Evolutionary conservation across 2,329 filamentous ascomycete species (phyloP).

Genomic region (Trichoderma sp.): DNA sequence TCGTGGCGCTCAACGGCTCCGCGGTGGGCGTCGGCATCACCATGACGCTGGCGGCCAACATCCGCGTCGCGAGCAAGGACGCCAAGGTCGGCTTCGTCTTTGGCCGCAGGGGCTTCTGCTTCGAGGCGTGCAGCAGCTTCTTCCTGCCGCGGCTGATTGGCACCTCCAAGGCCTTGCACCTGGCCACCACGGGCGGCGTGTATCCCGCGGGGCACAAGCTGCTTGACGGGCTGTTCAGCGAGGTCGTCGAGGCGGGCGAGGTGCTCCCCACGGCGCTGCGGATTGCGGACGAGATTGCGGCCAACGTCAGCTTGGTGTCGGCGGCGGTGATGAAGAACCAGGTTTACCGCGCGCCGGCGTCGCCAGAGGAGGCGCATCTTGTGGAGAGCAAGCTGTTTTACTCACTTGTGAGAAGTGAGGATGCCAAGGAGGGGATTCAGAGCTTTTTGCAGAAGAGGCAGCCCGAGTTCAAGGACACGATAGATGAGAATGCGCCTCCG

Average conservation of each 20-base stretch:
- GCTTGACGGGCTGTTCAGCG: constrained; percentile 66
- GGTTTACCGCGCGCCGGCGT: constrained; percentile 63
- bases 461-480: constrained; percentile 63
- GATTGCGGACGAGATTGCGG: constrained; percentile 67
- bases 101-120: constrained; percentile 67
- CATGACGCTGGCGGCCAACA: constrained; percentile 60
- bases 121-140: constrained; percentile 73
- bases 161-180: constrained; percentile 63
- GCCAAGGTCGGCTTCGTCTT: constrained; percentile 79
- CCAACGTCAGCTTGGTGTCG: constrained; percentile 67
- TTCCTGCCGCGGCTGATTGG: constrained; percentile 74
- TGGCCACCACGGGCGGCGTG: constrained; percentile 68
- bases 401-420: constrained; percentile 59
- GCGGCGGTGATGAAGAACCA: constrained; percentile 71
- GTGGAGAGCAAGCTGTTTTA: constrained; percentile 68
- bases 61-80: constrained; percentile 56
- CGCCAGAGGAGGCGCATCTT: constrained; percentile 70
- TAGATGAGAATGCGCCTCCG: constrained; percentile 62
- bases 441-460: constrained; percentile 72
- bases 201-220: constrained; percentile 57
- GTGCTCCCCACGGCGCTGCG: constrained; percentile 68
- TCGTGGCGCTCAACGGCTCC: constrained; percentile 62
- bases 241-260: constrained; percentile 61
- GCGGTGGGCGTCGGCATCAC: constrained; percentile 66
- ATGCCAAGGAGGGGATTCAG: constrained; percentile 68